phyloP scores from a whole-genome alignment of 2,329 filamentous ascomycete species.

The Penicillium crustosum region DNA sequence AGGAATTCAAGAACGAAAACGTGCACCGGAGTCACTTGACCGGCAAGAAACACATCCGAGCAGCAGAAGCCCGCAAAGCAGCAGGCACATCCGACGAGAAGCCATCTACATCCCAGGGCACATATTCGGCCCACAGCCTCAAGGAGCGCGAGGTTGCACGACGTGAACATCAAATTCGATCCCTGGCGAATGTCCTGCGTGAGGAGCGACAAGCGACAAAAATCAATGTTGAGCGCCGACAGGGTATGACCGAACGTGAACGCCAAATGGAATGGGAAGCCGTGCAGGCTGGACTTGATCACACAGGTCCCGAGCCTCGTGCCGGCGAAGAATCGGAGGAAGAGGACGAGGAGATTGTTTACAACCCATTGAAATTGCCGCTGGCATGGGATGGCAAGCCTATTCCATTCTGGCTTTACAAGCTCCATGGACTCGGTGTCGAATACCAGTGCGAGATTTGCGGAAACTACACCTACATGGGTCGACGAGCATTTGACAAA shows the following conservation, averaged over 20 bases:
- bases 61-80: conserved; percentile 64
- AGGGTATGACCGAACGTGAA: conserved; percentile 96
- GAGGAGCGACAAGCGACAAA: conserved; percentile 85
- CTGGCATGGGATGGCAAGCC: conserved; percentile 98
- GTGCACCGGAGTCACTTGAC: conserved; percentile 86
- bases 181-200: conserved; percentile 77
- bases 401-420: conserved; percentile 98
- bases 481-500: conserved; percentile 92
- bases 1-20: conserved; percentile 92
- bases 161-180: conserved; percentile 79
- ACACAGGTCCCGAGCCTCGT: conserved; percentile 35
- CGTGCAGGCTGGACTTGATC: conserved; percentile 64
- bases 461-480: conserved; percentile 99
- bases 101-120: conserved; percentile 23
- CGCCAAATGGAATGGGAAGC: conserved; percentile 91
- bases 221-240: conserved; percentile 92
- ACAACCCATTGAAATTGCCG: conserved; percentile 94
- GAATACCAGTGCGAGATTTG: conserved; percentile 97
- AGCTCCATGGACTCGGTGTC: conserved; percentile 89
- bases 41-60: conserved; percentile 90
- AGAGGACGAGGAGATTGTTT: conserved; percentile 82
- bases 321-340: conserved; percentile 65
- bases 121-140: conserved; percentile 50
- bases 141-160: conserved; percentile 91
- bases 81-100: conserved; percentile 40